Base-by-base conservation (phyloP, 2,329 filamentous ascomycete genomes). In the Allantophomopsis lycopodina region DNA sequence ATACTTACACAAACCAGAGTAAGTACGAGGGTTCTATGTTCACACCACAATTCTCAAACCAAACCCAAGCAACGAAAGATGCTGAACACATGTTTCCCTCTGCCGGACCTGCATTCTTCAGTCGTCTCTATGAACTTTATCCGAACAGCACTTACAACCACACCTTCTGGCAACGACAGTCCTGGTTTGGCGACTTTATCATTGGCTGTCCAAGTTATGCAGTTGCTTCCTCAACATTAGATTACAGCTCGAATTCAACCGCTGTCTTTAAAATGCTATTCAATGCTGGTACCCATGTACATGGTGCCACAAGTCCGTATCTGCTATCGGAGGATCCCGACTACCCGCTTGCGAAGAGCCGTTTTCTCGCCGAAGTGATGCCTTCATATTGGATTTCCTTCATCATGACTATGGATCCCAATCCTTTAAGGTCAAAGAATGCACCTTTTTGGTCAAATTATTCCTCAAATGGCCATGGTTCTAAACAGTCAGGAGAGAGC, bases 161-260 rank as follows among this genome's bases (percentile, higher is more conserved):
- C 2, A 60, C 55, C 7, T 55, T 61, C 42, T 62, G 49, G 44
- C 59, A 59, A 38, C 50, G 59, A 5, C 48, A 55, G 35, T 50
- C 51, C 2, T 56, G 55, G 48, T 66, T 62, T 43, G 62, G 62
- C 8, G 62, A 66, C 44, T 62, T 58, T 43, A 60, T 64, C 28
- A 64, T 65, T 46, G 55, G 54, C 38, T 63, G 60, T 40, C 36
- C 36, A n/a, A 38, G 5, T 6, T 31, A 38, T 17, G 20, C 20
- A 6, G 4, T 30, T 13, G 36, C 36, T 11, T 13, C 11, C 8
- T 6, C 36, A 12, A 7, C 31, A 7, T 3, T 28, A 12, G 36
- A 38, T 13, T 11, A 23, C 13, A 14, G 4, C 23, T 7, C 5
- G 3, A 59, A 48, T 39, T 18, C 15, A n/a, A 39, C 44, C 1